Percentiles rank a stretch among this genome's conserved stretches.
Conservation (phyloP, 257 asterid species). For the Nicotiana knightiana region DNA sequence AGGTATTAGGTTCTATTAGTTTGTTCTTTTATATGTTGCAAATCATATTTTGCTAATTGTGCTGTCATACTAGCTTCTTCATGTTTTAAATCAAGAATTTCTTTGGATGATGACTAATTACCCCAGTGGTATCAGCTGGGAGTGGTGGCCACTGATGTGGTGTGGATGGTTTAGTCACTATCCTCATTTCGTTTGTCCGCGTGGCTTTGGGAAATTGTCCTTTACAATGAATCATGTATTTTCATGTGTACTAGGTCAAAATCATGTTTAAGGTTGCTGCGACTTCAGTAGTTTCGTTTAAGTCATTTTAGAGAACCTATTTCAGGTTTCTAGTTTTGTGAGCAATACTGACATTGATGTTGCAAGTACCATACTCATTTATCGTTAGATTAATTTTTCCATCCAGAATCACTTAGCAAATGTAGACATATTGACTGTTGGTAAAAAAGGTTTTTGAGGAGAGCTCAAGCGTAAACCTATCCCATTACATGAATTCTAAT, state of each 20-base stretch:
- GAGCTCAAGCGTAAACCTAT: not conserved
- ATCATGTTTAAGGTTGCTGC: not conserved
- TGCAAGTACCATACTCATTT: not conserved
- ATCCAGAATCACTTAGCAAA: not conserved
- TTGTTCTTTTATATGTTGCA: not conserved
- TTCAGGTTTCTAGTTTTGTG: not conserved
- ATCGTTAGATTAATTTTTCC: not conserved
- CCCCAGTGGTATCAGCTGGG: not conserved
- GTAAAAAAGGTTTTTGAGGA: not conserved
- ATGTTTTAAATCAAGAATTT: not conserved
- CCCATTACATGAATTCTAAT: not conserved
- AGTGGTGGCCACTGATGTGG: not conserved
- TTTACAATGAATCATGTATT: not conserved
- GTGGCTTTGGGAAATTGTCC: not conserved
- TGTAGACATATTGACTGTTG: not conserved
- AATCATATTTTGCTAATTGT: not conserved
- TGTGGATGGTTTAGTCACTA: not conserved
- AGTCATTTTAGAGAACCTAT: not conserved
- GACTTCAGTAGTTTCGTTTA: not conserved
- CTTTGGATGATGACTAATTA: not conserved
- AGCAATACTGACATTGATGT: not conserved
- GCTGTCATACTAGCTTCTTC: not conserved
- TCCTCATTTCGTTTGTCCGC: not conserved
- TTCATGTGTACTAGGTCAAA: not conserved
- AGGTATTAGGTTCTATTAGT: constrained; percentile 21